Evolutionary conservation across 176 grass and related monocot genomes (phyloP), one percentile per base, ranked within the genome.

Genomic region (Hordeum marinum): DNA sequence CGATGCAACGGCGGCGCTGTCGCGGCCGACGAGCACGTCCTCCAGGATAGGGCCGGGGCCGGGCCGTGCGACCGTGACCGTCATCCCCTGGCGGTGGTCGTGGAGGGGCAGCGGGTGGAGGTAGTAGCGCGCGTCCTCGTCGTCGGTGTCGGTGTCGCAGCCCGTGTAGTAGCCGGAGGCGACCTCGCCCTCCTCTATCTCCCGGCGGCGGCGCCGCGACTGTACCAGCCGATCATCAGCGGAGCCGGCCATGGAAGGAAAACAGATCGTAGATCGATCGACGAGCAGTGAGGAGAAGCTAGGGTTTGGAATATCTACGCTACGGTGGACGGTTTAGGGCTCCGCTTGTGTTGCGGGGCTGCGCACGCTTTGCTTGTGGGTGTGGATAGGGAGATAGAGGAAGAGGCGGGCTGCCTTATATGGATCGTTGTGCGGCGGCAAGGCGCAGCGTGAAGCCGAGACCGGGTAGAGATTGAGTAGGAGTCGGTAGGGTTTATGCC

Each of bases 161-260:
- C 31, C 72, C 3, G 50, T 63, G 18, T 11, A 32, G 78, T 63
- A 25, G 3, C 54, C 20, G 2, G 57, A n/a, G 23, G 46, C 59
- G 46, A 24, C 66, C 80, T 87, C 84, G 36, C 84, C 88, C 58
- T 83, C 88, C 1, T 87, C 66, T 14, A 77, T 59, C 17, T 48
- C 77, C 0, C 50, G 3, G 3, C 20, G 0, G 3, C 45, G 7
- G 24, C 10, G 23, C 18, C 55, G 3, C 4, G 21, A 55, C 13
- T 2, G 34, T 2, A 9, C 15, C 6, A 15, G 48, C 15, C 48
- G 18, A 6, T 21, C 32, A 8, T 73, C 24, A 2, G 3, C 8
- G 65, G 69, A 24, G 4, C 4, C 20, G 11, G 78, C 18, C 78
- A 80, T 80, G 78, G 25, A 41, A 52, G 48, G 36, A 5, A 41